These are phyloP conservation scores for Calophaca sinica DNA, from an alignment of 306 rosid genomes.

Conservation along the genomic window DNA sequence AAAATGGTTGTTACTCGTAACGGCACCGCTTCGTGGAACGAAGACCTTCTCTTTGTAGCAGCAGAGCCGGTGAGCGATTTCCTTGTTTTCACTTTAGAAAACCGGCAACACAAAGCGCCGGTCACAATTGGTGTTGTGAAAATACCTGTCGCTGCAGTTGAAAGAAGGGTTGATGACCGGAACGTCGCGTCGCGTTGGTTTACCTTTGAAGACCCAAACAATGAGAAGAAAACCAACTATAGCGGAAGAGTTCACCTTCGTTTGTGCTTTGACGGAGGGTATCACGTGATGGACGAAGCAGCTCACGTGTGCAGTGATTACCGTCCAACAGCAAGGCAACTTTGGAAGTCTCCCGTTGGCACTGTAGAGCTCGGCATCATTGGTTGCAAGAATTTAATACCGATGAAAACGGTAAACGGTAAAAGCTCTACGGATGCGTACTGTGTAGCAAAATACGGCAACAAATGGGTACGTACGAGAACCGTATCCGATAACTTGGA, in stretches of 20 bases:
- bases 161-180: constrained; percentile 85
- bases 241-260: constrained; percentile 74
- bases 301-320: constrained; percentile 85
- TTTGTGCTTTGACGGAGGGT: constrained; percentile 87
- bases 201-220: constrained; percentile 51
- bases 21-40: constrained; percentile 73
- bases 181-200: constrained; percentile 75
- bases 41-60: constrained; percentile 78
- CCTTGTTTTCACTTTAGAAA: constrained; percentile 61
- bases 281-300: constrained; percentile 94
- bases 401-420: constrained; percentile 69
- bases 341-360: constrained; percentile 85
- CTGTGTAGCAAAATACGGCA: constrained; percentile 86
- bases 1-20: constrained; percentile 44
- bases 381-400: constrained; percentile 68
- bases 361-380: constrained; percentile 77
- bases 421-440: constrained; percentile 75
- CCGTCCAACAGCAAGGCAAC: constrained; percentile 91
- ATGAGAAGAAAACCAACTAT: constrained; percentile 45
- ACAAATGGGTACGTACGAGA: constrained; percentile 82
- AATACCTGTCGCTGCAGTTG: constrained; percentile 61
- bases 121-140: constrained; percentile 50
- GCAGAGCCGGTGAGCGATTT: constrained; percentile 72
- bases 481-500: constrained; percentile 74
- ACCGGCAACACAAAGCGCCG: constrained; percentile 53